phyloP scores from a whole-genome alignment of 345 rosid species.

The Psidium guajava region DNA sequence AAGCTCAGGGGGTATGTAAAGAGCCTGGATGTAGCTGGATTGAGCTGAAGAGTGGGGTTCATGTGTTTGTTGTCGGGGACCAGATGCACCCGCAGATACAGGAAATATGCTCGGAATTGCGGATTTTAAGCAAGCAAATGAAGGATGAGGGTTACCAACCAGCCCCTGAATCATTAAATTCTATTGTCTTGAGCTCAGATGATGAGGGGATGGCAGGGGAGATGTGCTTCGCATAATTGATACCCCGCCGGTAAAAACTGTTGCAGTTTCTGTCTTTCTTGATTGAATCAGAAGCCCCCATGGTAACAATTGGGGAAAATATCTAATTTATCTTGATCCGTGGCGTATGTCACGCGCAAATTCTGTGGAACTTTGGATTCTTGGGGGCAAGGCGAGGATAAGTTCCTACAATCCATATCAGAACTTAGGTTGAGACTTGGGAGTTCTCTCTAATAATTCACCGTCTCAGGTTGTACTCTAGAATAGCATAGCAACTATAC shows the following conservation, averaged over 20 bases:
- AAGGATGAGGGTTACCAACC: conserved; percentile 36
- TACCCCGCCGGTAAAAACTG: background rate
- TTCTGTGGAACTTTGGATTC: background rate
- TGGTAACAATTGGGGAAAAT: background rate
- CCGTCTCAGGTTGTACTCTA: background rate
- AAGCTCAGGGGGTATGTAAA: conserved; percentile 38
- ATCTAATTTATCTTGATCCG: background rate
- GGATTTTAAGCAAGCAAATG: conserved; percentile 41
- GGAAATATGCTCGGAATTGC: conserved; percentile 22
- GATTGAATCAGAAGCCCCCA: background rate
- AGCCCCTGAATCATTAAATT: conserved; percentile 8
- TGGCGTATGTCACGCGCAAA: background rate
- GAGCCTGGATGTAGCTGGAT: conserved; percentile 53
- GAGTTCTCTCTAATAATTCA: background rate
- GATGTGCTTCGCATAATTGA: background rate
- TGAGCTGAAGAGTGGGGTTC: conserved; percentile 30
- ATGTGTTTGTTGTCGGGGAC: conserved; percentile 37
- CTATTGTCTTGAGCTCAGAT: background rate
- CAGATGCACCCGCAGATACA: conserved; percentile 25
- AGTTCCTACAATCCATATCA: background rate
- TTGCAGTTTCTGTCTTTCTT: background rate
- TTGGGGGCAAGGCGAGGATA: background rate
- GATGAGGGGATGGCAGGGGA: background rate
- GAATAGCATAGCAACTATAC: background rate
- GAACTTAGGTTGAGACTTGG: background rate